Evolutionary conservation across 176 grass and related monocot genomes (phyloP).

Genomic region (Pontederia crassipes): DNA sequence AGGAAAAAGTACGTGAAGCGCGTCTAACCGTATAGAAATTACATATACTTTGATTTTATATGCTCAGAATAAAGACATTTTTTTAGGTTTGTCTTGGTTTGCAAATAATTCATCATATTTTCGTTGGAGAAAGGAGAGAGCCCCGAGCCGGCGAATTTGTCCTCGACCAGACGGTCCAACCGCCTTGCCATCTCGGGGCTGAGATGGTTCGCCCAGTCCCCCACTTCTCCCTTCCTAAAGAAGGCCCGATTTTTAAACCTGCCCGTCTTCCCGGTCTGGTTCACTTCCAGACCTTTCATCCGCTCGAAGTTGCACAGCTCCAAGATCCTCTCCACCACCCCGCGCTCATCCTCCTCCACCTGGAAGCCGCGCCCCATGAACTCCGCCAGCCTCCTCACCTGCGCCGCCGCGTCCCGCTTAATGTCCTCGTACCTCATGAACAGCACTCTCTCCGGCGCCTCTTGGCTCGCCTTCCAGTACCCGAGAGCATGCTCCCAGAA

Average conservation of each 20-base stretch:
- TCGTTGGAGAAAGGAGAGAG: too few species aligned
- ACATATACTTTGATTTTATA: too few species aligned
- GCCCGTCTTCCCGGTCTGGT: not conserved
- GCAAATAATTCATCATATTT: too few species aligned
- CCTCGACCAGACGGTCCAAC: constrained; percentile 1
- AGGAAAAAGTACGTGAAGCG: too few species aligned
- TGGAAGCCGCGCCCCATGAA: constrained; percentile 9
- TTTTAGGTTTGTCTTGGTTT: too few species aligned
- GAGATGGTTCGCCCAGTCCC: constrained; percentile 12
- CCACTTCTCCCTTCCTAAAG: constrained; percentile 3
- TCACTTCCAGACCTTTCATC: constrained; percentile 2
- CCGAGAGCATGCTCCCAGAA: constrained; percentile 14
- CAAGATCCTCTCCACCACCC: not conserved
- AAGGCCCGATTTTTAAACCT: not conserved
- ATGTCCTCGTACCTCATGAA: constrained; percentile 29
- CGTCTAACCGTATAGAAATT: too few species aligned
- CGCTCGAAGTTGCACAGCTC: constrained; percentile 6
- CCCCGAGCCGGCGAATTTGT: constrained; percentile 9
- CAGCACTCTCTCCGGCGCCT: constrained; percentile 13
- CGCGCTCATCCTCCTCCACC: not conserved
- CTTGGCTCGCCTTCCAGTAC: constrained; percentile 15
- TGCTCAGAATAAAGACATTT: too few species aligned
- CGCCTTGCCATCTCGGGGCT: constrained; percentile 1
- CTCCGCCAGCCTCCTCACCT: constrained; percentile 5
- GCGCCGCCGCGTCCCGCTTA: not conserved